phyloP scores from a whole-genome alignment of 140 eudicot genomes.

The Flaveria floridana region DNA sequence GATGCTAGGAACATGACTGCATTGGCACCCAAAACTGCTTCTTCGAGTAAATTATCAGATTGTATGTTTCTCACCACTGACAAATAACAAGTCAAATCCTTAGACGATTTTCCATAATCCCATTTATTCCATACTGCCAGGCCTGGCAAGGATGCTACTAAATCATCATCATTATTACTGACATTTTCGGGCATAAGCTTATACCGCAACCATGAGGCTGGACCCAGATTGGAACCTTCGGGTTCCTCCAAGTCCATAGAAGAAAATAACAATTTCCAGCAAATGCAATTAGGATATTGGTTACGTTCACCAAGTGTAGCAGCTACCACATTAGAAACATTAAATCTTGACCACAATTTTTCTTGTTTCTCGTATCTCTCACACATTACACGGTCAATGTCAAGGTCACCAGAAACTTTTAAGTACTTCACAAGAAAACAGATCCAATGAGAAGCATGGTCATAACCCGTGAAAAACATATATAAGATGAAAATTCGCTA shows the following conservation, averaged over 20 bases:
- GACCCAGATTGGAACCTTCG: conserved; percentile 31
- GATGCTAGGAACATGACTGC: conserved; percentile 68
- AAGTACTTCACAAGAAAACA: conserved; percentile 45
- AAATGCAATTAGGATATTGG: conserved; percentile 56
- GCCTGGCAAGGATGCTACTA: conserved; percentile 55
- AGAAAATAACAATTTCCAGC: conserved; percentile 77
- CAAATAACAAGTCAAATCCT: conserved; percentile 52
- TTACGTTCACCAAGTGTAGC: conserved; percentile 52
- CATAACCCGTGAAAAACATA: conserved; percentile 2
- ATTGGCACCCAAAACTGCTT: conserved; percentile 57
- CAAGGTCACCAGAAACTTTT: conserved; percentile 39
- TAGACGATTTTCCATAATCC: conserved; percentile 38
- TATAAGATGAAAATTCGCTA: neutral
- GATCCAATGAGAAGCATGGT: conserved; percentile 17
- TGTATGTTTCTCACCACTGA: conserved; percentile 58
- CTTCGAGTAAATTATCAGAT: conserved; percentile 33
- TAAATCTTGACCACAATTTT: conserved; percentile 64
- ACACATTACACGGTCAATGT: conserved; percentile 58
- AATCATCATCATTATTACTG: conserved; percentile 30
- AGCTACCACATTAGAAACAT: conserved; percentile 72
- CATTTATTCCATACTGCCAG: conserved; percentile 75
- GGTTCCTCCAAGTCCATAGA: conserved; percentile 38
- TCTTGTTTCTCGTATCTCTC: conserved; percentile 60
- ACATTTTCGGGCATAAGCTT: conserved; percentile 63
- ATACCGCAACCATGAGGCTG: conserved; percentile 55